These are phyloP conservation scores for Psilocybe cubensis DNA, from an alignment of 768 basidiomycete genomes.

Conservation along the genomic window DNA sequence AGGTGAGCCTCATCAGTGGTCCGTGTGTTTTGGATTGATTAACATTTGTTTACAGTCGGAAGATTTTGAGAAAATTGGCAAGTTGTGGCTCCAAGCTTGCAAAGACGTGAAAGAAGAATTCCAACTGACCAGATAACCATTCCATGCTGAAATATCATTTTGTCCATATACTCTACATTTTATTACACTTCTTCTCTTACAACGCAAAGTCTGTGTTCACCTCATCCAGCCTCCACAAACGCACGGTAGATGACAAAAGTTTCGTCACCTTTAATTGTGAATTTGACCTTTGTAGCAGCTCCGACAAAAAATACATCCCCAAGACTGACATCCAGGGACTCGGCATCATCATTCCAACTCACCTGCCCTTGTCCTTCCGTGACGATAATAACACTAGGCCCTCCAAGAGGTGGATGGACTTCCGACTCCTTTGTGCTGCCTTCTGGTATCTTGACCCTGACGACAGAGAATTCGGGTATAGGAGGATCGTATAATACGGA, in stretches of 20 bases:
- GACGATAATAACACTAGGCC: conserved; percentile 85
- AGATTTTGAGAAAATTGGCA: conserved; percentile 46
- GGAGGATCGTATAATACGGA: conserved; percentile 85
- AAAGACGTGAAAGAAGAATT: conserved; percentile 34
- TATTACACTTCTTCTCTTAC: neutral
- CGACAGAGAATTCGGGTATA: conserved; percentile 90
- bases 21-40: too few species aligned
- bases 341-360: conserved; percentile 44
- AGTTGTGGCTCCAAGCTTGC: conserved; percentile 37
- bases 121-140: neutral
- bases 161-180: too few species aligned
- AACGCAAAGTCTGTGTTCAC: neutral
- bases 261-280: conserved; percentile 39
- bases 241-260: conserved; percentile 68
- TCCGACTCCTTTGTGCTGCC: conserved; percentile 44
- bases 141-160: too few species aligned
- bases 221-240: conserved; percentile 49
- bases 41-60: conserved; percentile 24
- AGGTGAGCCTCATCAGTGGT: conserved; percentile 33
- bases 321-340: conserved; percentile 43
- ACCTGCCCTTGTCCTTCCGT: conserved; percentile 69
- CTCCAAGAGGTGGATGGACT: conserved; percentile 65
- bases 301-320: conserved; percentile 88
- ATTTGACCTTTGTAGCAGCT: conserved; percentile 61
- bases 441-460: conserved; percentile 54